These are phyloP conservation scores for Rubroshorea leprosula DNA, from an alignment of 345 rosid species.

Conservation along the genomic window DNA sequence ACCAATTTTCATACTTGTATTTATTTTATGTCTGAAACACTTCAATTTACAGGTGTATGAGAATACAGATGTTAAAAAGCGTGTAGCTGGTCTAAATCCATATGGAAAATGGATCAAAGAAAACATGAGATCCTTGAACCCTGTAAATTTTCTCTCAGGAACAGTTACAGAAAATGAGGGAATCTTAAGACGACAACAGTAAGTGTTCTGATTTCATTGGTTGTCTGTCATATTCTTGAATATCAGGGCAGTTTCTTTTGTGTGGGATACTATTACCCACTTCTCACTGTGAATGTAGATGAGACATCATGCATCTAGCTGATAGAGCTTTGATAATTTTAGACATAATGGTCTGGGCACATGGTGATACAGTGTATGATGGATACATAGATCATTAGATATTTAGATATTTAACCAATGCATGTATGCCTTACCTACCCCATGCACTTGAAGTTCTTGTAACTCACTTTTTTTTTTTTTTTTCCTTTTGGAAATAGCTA, in stretches of 20 bases:
- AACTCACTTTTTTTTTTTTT: no score
- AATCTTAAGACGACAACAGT: slow-evolving; percentile 87
- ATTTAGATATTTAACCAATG: no score
- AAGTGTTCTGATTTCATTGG: slow-evolving; percentile 23
- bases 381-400: no score
- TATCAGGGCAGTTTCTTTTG: no score
- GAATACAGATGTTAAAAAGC: slow-evolving; percentile 88
- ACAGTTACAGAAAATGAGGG: slow-evolving; percentile 72
- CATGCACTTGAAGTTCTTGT: not conserved
- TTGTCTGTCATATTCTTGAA: not conserved
- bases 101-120: slow-evolving; percentile 84
- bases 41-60: slow-evolving; percentile 69
- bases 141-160: slow-evolving; percentile 56
- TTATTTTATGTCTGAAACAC: slow-evolving; percentile 12
- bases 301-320: no score
- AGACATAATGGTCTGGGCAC: no score
- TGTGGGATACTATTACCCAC: no score
- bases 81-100: slow-evolving; percentile 70
- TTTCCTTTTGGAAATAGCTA: not conserved
- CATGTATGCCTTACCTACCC: not conserved
- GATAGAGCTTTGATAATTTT: no score
- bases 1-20: slow-evolving; percentile 1
- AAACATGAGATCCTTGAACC: slow-evolving; percentile 68
- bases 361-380: no score
- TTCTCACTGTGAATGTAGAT: no score